These are phyloP conservation scores for Arthromyces matolae DNA, from an alignment of 768 basidiomycete genomes.

Conservation along the genomic window DNA sequence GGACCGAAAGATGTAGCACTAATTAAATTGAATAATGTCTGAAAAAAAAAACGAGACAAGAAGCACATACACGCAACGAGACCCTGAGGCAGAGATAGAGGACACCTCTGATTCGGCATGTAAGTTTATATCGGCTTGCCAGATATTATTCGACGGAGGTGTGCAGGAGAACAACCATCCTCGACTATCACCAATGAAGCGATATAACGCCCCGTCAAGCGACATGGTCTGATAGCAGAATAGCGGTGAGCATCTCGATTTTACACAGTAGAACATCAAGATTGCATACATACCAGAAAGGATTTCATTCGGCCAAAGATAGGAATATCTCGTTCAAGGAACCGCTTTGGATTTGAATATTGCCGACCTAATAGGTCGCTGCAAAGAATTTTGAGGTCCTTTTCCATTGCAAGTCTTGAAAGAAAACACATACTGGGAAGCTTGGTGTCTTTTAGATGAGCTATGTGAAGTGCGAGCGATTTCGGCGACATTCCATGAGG, in stretches of 20 bases:
- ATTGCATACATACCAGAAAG: slow-evolving; percentile 39
- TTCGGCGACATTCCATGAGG: slow-evolving; percentile 17
- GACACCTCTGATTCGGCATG: slow-evolving; percentile 42
- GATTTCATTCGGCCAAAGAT: slow-evolving; percentile 39
- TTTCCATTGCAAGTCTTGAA: background rate
- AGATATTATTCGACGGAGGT: slow-evolving; percentile 19
- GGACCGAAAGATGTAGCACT: slow-evolving; percentile 60
- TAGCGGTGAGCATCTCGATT: background rate
- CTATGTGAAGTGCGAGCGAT: slow-evolving; percentile 11
- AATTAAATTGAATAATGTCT: background rate
- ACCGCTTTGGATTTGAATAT: slow-evolving; percentile 34
- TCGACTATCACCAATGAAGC: slow-evolving; percentile 47
- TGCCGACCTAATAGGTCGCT: slow-evolving; percentile 42
- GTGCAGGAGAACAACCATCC: slow-evolving; percentile 47
- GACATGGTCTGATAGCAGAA: slow-evolving; percentile 28
- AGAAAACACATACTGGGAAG: slow-evolving; percentile 21
- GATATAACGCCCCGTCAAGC: slow-evolving; percentile 28
- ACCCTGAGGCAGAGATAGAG: slow-evolving; percentile 45
- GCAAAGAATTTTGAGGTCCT: background rate
- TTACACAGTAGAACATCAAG: background rate
- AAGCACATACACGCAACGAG: slow-evolving; percentile 43
- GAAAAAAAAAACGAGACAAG: background rate
- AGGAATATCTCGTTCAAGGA: slow-evolving; percentile 25
- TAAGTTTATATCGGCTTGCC: slow-evolving; percentile 42
- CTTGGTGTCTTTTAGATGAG: slow-evolving; percentile 10